Conservation (phyloP, 2,329 filamentous ascomycete genomes). For the Colletotrichum sidae region DNA sequence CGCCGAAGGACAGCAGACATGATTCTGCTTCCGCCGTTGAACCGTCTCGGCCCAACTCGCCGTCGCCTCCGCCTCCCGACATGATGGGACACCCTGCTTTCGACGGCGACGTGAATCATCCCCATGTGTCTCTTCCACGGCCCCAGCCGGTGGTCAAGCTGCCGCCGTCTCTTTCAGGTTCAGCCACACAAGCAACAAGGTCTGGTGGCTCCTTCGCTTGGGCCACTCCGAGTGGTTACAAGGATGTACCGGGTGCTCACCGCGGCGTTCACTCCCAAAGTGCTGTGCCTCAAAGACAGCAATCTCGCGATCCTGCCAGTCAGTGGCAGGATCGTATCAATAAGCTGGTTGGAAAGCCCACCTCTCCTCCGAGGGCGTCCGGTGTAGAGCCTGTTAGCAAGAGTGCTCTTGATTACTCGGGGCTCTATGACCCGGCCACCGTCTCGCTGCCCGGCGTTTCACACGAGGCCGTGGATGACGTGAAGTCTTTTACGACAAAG, state of each 20-base stretch:
- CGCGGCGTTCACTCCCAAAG: slow-evolving; percentile 22
- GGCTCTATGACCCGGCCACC: slow-evolving; percentile 66
- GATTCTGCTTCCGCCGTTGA: slow-evolving; percentile 50
- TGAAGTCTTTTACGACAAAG: slow-evolving; percentile 64
- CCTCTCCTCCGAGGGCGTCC: slow-evolving; percentile 66
- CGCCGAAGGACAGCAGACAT: slow-evolving; percentile 60
- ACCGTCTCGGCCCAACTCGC: slow-evolving; percentile 63
- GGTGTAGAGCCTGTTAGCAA: slow-evolving; percentile 77
- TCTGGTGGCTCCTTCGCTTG: slow-evolving; percentile 47
- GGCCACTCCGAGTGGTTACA: slow-evolving; percentile 48
- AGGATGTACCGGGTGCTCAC: slow-evolving; percentile 42
- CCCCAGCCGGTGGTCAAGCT: slow-evolving; percentile 84
- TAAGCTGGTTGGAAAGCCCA: slow-evolving; percentile 74
- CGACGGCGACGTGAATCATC: slow-evolving; percentile 72
- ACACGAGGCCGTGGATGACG: slow-evolving; percentile 17
- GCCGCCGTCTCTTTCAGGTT: slow-evolving; percentile 65
- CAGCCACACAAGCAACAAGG: slow-evolving; percentile 48
- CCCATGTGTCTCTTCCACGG: slow-evolving; percentile 76
- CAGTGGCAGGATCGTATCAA: slow-evolving; percentile 88
- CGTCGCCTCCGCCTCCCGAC: slow-evolving; percentile 79
- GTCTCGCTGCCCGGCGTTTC: slow-evolving; percentile 71
- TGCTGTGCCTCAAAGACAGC: slow-evolving; percentile 37
- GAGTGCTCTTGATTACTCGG: slow-evolving; percentile 70
- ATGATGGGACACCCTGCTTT: slow-evolving; percentile 79
- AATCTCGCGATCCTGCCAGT: slow-evolving; percentile 50